Base-by-base conservation (phyloP, 2,329 filamentous ascomycete species). In the Aspergillus thermomutatus region DNA sequence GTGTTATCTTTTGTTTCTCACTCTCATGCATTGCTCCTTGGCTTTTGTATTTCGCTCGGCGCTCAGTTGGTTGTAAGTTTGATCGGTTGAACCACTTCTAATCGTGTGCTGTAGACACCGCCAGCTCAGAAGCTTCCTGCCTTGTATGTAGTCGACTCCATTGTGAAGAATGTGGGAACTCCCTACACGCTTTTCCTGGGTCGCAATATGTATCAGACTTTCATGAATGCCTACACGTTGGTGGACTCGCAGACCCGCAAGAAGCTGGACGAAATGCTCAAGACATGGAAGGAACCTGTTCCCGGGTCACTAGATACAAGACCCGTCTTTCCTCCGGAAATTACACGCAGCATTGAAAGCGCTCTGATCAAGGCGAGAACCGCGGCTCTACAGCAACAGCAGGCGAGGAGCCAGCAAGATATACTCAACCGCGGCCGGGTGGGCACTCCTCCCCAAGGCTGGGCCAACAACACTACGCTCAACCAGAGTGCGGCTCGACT, bases 101-200 rank as follows among this genome's bases (percentile, higher is more conserved):
- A 73, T 70, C 65, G 54, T 66, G 62, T 61, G 68, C 52, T 72
- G 63, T 76, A 99, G 94, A 91, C 89, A 54, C 85, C 91, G 48
- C 92, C 94, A 41, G 83, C 86, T 59, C 92, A 92, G 74, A 99
- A 97, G 71, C 81, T 99, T 2, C 92, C 94, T 19, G 91, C 94
- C n/a, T 83, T 99, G 27, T 99, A 97, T 77, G 91, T 99, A 63
- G 87, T 99, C 70, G 94, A 99, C 77, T 97, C 93, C 17, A 93
- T 99, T 60, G 92, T 96, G 71, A 99, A 99, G 77, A 97, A 99
- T 79, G 92, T 99, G 60, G 94, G 94, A 59, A 97, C 93, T 0
- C 94, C 94, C 7, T 99, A 99, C 75, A 97, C 93, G 0, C 82
- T 97, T 11, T 97, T 96, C 74, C 89, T 99, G 63, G 91, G 92